Conservation (phyloP, 163 green algal genomes). For the Volvox carteri region DNA sequence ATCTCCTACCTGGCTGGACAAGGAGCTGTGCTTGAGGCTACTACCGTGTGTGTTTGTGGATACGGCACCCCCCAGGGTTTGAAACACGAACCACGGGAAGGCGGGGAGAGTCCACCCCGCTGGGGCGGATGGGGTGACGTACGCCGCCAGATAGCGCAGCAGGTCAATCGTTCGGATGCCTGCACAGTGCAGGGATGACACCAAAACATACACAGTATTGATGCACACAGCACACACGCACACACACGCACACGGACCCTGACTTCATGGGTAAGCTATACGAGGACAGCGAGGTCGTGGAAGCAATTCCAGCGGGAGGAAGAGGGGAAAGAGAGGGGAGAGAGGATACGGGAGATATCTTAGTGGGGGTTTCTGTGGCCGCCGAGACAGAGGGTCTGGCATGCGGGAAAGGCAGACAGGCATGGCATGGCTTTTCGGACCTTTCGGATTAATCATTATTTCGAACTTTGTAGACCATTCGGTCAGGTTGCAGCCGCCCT, state of each 20-base stretch:
- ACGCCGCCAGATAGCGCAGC: constrained; percentile 70
- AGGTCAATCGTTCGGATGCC: constrained; percentile 63
- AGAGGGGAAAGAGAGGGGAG: background rate
- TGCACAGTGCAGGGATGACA: constrained; percentile 23
- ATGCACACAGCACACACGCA: too few relatives aligned
- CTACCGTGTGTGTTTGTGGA: constrained; percentile 90
- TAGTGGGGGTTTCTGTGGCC: too few relatives aligned
- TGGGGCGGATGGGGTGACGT: constrained; percentile 67
- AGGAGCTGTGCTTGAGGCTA: constrained; percentile 75
- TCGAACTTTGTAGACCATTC: too few relatives aligned
- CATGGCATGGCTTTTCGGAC: too few relatives aligned
- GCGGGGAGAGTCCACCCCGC: constrained; percentile 73
- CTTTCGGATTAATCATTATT: too few relatives aligned
- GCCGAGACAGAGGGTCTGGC: too few relatives aligned
- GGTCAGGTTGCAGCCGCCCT: too few relatives aligned
- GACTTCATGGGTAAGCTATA: too few relatives aligned
- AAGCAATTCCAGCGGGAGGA: background rate
- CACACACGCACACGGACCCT: too few relatives aligned
- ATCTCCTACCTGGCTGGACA: constrained; percentile 79
- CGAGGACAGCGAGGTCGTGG: too few relatives aligned
- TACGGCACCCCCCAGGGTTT: constrained; percentile 85
- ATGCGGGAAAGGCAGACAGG: too few relatives aligned
- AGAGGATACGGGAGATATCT: background rate
- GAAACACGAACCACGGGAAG: constrained; percentile 69
- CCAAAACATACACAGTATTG: too few relatives aligned